These are phyloP conservation scores for Candida nonsorbophila DNA, from an alignment of 805 yeast genomes.

Conservation along the genomic window DNA sequence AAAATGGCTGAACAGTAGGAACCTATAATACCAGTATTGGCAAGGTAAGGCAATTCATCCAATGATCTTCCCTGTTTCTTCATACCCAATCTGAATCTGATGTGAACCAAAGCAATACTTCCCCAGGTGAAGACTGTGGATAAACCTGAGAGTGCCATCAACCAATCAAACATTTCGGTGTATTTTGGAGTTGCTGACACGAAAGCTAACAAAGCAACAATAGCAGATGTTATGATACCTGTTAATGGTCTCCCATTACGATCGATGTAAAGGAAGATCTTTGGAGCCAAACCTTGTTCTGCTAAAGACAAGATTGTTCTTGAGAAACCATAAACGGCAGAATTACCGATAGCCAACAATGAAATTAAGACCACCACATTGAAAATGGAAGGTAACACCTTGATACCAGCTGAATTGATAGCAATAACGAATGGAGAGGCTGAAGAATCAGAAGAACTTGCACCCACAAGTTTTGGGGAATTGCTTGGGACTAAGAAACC, in stretches of 20 bases:
- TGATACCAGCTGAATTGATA: constrained; percentile 35
- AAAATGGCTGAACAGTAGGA: constrained; percentile 20
- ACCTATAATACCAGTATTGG: constrained; percentile 42
- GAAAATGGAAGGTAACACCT: constrained; percentile 37
- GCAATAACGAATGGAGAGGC: constrained; percentile 42
- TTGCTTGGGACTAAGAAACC: constrained; percentile 34
- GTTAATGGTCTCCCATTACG: constrained; percentile 35
- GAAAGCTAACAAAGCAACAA: constrained; percentile 33
- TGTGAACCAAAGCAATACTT: constrained; percentile 25
- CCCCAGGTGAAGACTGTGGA: constrained; percentile 34
- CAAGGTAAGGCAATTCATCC: constrained; percentile 48
- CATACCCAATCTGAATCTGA: constrained; percentile 28
- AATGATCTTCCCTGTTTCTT: constrained; percentile 31
- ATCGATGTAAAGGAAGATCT: constrained; percentile 29
- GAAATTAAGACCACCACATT: constrained; percentile 38
- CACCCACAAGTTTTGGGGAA: constrained; percentile 18
- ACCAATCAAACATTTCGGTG: constrained; percentile 31
- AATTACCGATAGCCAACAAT: constrained; percentile 37
- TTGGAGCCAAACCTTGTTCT: constrained; percentile 37
- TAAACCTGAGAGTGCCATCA: constrained; percentile 28
- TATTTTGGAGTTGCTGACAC: constrained; percentile 36
- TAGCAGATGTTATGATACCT: constrained; percentile 27
- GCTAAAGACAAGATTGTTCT: constrained; percentile 35
- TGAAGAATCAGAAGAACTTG: constrained; percentile 22
- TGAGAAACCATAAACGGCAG: constrained; percentile 40